phyloP scores from a whole-genome alignment of 352 stramenopile species.

The Pythium angustatum region DNA sequence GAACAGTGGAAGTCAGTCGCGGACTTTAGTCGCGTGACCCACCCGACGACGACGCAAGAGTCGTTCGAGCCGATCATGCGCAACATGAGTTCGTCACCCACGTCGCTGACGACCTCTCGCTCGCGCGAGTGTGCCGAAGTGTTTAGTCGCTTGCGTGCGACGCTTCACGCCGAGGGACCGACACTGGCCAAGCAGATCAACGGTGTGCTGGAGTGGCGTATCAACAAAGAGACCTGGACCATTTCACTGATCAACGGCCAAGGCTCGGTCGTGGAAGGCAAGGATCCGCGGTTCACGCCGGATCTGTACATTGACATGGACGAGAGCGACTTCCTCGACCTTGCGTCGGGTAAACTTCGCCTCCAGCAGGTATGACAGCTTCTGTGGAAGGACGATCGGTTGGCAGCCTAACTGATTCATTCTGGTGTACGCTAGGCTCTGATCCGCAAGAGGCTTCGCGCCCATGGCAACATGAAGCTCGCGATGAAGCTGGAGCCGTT shows the following conservation, averaged over 20 bases:
- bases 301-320: slow-evolving; percentile 68
- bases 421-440: slow-evolving; percentile 35
- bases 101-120: slow-evolving; percentile 54
- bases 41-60: slow-evolving; percentile 68
- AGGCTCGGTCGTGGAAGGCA: slow-evolving; percentile 45
- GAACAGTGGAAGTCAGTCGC: slow-evolving; percentile 67
- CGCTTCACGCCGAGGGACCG: slow-evolving; percentile 41
- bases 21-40: slow-evolving; percentile 67
- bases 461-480: slow-evolving; percentile 71
- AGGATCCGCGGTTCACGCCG: slow-evolving; percentile 44
- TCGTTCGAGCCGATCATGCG: slow-evolving; percentile 79
- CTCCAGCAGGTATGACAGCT: slow-evolving; percentile 47
- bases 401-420: not conserved
- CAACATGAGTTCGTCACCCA: slow-evolving; percentile 53
- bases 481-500: slow-evolving; percentile 75
- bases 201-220: slow-evolving; percentile 66
- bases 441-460: slow-evolving; percentile 60
- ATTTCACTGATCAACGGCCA: slow-evolving; percentile 60
- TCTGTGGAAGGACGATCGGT: not conserved
- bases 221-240: slow-evolving; percentile 72
- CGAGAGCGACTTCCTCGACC: slow-evolving; percentile 66
- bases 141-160: slow-evolving; percentile 51
- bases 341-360: slow-evolving; percentile 57
- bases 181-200: slow-evolving; percentile 61
- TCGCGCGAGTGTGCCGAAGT: slow-evolving; percentile 58